phyloP scores from a whole-genome alignment of 257 asterid species.

The Gentiana dahurica region DNA sequence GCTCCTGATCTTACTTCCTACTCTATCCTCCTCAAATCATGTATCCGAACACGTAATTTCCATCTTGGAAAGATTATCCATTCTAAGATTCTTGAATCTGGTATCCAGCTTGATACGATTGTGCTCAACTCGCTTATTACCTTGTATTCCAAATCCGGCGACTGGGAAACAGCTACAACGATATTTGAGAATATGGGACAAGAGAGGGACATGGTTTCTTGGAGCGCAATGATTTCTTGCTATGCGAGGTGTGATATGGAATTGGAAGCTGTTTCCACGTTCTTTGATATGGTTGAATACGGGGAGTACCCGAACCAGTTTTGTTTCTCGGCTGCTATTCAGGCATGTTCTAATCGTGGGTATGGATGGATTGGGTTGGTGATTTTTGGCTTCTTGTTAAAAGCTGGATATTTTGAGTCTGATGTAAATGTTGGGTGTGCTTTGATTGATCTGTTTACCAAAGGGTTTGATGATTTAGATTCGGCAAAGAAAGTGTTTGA shows the following conservation, averaged over 20 bases:
- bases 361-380: conserved; percentile 46
- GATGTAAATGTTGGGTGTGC: conserved; percentile 90
- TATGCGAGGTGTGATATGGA: conserved; percentile 43
- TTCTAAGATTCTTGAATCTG: conserved; percentile 36
- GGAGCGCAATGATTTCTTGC: conserved; percentile 92
- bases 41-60: conserved; percentile 68
- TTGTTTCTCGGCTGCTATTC: conserved; percentile 61
- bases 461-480: conserved; percentile 60
- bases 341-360: conserved; percentile 51
- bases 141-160: conserved; percentile 67
- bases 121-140: conserved; percentile 77
- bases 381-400: conserved; percentile 55
- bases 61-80: conserved; percentile 45
- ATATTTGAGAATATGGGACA: conserved; percentile 54
- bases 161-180: conserved; percentile 45
- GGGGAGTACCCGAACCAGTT: conserved; percentile 74
- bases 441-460: conserved; percentile 55
- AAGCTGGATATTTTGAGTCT: conserved; percentile 63
- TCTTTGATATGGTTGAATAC: conserved; percentile 51
- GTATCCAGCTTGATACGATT: conserved; percentile 41
- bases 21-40: conserved; percentile 82
- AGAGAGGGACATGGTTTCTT: conserved; percentile 62
- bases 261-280: conserved; percentile 38
- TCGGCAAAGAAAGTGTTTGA: conserved; percentile 63
- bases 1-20: conserved; percentile 63